These are phyloP conservation scores for Casaregolazyma suthepensis DNA, from an alignment of 1,139 yeast species.

Conservation along the genomic window DNA sequence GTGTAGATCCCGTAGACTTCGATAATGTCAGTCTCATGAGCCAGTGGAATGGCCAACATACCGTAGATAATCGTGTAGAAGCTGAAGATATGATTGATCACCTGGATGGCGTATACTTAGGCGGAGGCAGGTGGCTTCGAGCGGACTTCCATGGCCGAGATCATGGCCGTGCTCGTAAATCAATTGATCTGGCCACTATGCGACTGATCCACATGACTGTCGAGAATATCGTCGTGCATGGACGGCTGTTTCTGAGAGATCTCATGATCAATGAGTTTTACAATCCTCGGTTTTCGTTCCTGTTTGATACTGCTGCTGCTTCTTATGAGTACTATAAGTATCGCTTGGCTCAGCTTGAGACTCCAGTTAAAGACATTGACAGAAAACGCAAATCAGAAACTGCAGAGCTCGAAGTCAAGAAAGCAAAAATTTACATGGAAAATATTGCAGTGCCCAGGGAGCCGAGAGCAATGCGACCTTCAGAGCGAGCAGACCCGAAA, in stretches of 20 bases:
- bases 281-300: conserved; percentile 24
- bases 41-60: neutral
- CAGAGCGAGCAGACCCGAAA: neutral
- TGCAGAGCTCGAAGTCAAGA: too few species aligned
- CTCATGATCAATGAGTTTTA: conserved; percentile 22
- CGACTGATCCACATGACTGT: conserved; percentile 21
- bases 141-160: conserved; percentile 1
- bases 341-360: conserved; percentile 17
- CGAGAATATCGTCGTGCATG: conserved; percentile 22
- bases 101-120: conserved; percentile 20
- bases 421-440: too few species aligned
- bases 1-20: neutral
- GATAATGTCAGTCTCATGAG: neutral
- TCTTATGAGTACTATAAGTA: conserved; percentile 5
- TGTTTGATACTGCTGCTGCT: conserved; percentile 16
- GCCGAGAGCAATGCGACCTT: too few species aligned
- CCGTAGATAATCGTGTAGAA: conserved; percentile 10
- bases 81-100: conserved; percentile 17
- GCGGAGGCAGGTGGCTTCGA: conserved; percentile 21
- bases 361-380: too few species aligned
- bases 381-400: too few species aligned
- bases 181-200: conserved; percentile 12
- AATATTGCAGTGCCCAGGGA: too few species aligned
- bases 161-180: conserved; percentile 2
- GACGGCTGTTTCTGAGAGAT: conserved; percentile 24